Conservation (phyloP, 805 yeast genomes). For the Saccharomyces eubayanus region DNA sequence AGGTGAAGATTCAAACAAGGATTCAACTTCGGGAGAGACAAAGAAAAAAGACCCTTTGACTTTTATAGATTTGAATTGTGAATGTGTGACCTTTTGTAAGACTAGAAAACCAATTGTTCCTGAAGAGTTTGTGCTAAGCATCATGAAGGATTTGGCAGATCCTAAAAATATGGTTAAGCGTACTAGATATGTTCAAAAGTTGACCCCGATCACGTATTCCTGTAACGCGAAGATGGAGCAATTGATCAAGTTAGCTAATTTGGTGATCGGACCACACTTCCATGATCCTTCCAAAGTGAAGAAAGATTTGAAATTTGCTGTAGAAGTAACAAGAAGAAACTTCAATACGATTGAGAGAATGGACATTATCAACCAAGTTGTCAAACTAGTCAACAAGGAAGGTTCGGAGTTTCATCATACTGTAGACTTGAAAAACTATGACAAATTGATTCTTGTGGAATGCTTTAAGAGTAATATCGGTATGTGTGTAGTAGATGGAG, state of each 20-base stretch:
- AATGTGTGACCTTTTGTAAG: slow-evolving; percentile 79
- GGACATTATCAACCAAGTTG: slow-evolving; percentile 66
- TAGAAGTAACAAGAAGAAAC: slow-evolving; percentile 70
- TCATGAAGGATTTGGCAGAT: slow-evolving; percentile 54
- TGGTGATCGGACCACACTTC: slow-evolving; percentile 61
- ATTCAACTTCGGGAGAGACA: slow-evolving; percentile 30
- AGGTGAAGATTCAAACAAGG: slow-evolving; percentile 14
- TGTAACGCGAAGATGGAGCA: slow-evolving; percentile 67
- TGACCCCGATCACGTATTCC: slow-evolving; percentile 73
- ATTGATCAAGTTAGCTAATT: slow-evolving; percentile 47
- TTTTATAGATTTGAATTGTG: slow-evolving; percentile 63
- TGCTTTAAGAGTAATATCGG: slow-evolving; percentile 87
- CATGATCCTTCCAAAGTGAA: slow-evolving; percentile 37
- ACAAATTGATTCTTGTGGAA: slow-evolving; percentile 72
- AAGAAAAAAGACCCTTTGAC: slow-evolving; percentile 42
- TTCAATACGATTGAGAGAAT: slow-evolving; percentile 64
- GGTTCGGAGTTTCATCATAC: slow-evolving; percentile 45
- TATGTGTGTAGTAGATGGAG: slow-evolving; percentile 68
- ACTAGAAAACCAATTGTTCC: slow-evolving; percentile 75
- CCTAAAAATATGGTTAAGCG: slow-evolving; percentile 39
- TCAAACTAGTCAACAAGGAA: slow-evolving; percentile 60
- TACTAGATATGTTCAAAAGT: slow-evolving; percentile 66
- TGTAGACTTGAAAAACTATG: slow-evolving; percentile 74
- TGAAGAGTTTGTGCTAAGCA: slow-evolving; percentile 51
- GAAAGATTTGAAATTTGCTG: slow-evolving; percentile 52